A percentile compares a stretch with the other conserved stretches of the same genome.
phyloP scores from a whole-genome alignment of 306 rosid species.

The Sophora flavescens region DNA sequence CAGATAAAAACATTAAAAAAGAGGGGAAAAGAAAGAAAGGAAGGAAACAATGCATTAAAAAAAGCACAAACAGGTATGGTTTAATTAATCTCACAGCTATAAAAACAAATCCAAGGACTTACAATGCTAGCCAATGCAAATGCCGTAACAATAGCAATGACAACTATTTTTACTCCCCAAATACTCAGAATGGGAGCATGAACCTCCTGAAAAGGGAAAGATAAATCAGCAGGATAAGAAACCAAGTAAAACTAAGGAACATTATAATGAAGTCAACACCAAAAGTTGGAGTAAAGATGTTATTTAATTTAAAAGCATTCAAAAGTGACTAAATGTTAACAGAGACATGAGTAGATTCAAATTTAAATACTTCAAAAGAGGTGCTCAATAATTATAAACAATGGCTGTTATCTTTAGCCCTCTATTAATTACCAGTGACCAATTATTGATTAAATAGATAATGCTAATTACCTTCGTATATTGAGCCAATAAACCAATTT shows the following conservation, averaged over 20 bases:
- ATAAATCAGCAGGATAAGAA: conserved; percentile 33
- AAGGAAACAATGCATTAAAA: conserved; percentile 21
- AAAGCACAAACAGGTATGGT: conserved; percentile 38
- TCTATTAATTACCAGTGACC: conserved; percentile 20
- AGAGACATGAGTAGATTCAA: conserved; percentile 18
- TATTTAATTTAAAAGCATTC: conserved; percentile 24
- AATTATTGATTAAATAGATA: neutral
- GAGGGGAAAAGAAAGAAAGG: conserved; percentile 1
- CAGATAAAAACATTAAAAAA: conserved; percentile 34
- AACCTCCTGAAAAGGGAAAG: conserved; percentile 76
- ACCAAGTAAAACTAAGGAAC: conserved; percentile 15
- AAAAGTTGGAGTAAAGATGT: conserved; percentile 34
- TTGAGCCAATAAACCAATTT: conserved; percentile 73
- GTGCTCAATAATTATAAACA: conserved; percentile 19
- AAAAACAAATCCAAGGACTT: conserved; percentile 49
- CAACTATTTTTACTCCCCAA: conserved; percentile 85
- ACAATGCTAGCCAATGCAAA: conserved; percentile 92
- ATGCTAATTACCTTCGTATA: conserved; percentile 82
- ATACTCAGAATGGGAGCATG: conserved; percentile 91
- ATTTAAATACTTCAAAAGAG: conserved; percentile 11
- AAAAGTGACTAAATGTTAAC: conserved; percentile 21
- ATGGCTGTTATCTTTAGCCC: conserved; percentile 2
- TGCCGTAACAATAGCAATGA: conserved; percentile 75
- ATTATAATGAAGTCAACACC: conserved; percentile 27
- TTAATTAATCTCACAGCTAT: conserved; percentile 20